phyloP scores from a whole-genome alignment of 768 basidiomycete species.

The Gloeostereum incarnatum region DNA sequence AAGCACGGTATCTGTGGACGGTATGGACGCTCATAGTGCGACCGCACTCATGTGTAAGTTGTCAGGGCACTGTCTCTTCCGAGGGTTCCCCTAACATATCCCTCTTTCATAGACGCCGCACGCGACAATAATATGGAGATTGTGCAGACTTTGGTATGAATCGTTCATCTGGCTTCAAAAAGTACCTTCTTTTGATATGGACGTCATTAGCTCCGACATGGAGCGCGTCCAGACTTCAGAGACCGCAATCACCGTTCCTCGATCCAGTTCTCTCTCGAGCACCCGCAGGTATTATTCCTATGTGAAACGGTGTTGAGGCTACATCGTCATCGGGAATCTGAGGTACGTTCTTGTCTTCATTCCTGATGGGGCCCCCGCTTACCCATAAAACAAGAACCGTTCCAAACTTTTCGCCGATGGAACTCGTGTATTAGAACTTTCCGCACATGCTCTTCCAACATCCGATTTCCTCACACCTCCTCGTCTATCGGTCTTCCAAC shows the following conservation, averaged over 20 bases:
- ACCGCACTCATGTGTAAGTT: conserved; percentile 80
- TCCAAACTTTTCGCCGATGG: not conserved
- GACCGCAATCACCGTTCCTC: conserved; percentile 68
- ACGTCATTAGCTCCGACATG: conserved; percentile 45
- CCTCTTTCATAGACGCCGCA: conserved; percentile 49
- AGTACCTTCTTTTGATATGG: conserved; percentile 4
- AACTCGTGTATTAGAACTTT: not conserved
- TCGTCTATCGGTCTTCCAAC: conserved; percentile 29
- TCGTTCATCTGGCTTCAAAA: conserved; percentile 3
- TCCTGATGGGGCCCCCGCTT: not conserved
- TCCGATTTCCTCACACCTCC: conserved; percentile 10
- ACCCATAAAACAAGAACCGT: not conserved
- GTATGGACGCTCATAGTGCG: conserved; percentile 64
- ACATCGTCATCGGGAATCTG: conserved; percentile 49
- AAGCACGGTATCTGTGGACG: conserved; percentile 62
- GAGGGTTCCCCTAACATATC: conserved; percentile 4
- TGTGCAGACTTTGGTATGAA: conserved; percentile 53
- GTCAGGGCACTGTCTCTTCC: conserved; percentile 7
- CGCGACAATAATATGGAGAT: conserved; percentile 65
- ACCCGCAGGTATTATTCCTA: conserved; percentile 57
- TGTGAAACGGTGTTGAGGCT: conserved; percentile 60
- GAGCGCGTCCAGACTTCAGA: conserved; percentile 64
- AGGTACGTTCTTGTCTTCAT: conserved; percentile 28
- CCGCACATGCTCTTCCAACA: not conserved
- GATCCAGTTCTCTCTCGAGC: conserved; percentile 55